A percentile compares a stretch with the other conserved stretches of the same genome.
phyloP scores from a whole-genome alignment of 768 basidiomycete genomes.

The Tricholoma matsutake region DNA sequence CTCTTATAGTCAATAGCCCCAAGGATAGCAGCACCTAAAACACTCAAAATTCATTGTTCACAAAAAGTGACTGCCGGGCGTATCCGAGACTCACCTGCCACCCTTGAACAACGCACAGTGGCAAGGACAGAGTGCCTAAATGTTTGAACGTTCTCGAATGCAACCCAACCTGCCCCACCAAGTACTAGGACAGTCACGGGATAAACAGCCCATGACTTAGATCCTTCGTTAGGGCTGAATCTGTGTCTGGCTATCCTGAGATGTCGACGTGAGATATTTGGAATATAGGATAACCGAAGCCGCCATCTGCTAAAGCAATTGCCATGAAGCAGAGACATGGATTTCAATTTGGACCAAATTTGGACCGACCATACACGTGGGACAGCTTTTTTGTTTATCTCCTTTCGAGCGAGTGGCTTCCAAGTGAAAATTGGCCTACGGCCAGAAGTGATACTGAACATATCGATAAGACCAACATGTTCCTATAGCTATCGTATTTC shows the following conservation, averaged over 20 bases:
- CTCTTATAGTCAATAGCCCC: conserved; percentile 72
- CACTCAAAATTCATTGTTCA: conserved; percentile 18
- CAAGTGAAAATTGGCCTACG: not conserved
- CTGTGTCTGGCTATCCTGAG: conserved; percentile 8
- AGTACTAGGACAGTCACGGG: conserved; percentile 34
- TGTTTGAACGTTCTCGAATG: conserved; percentile 69
- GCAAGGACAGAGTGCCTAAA: conserved; percentile 77
- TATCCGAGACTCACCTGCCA: conserved; percentile 51
- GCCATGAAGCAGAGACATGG: conserved; percentile 19
- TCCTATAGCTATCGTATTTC: no score
- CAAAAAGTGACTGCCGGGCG: conserved; percentile 8
- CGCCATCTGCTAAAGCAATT: conserved; percentile 14
- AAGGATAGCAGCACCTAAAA: conserved; percentile 54
- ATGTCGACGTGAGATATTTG: conserved; percentile 5
- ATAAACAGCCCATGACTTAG: conserved; percentile 35
- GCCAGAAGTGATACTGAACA: not conserved
- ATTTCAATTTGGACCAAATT: no score
- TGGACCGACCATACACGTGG: not conserved
- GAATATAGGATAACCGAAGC: conserved; percentile 5
- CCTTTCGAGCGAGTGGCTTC: conserved; percentile 8
- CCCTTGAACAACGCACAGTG: conserved; percentile 70
- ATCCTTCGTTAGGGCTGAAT: not conserved
- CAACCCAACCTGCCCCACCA: conserved; percentile 36
- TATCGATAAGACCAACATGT: not conserved
- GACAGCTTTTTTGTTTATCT: conserved; percentile 14